Evolutionary conservation across 345 rosid genomes (phyloP), one percentile per base, ranked within the genome.

Genomic region (Conringia planisiliqua): DNA sequence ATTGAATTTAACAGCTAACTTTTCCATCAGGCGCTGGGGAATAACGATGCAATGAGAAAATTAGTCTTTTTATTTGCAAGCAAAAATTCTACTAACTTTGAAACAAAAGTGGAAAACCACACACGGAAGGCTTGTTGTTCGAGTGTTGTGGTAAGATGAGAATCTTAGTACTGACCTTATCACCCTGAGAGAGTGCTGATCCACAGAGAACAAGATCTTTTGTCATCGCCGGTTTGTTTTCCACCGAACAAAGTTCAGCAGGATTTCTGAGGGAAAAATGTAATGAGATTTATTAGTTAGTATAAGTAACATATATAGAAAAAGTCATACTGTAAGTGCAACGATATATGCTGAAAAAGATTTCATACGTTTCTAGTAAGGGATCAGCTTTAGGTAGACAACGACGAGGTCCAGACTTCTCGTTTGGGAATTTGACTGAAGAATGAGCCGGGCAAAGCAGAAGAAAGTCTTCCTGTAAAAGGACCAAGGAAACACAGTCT

Each of bases 381-480:
- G 77, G 42, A 8, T 66, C 68, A 16, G 73, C 42, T 65, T 14
- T 66, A 1, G 72, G 16, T 30, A 16, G 10, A 1, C 54, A 36
- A 57, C 11, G 14, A 1, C 38, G 52, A 68, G 44, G 64, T 36
- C 66, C 48, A 35, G 78, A 80, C 69, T 84, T 89, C 77, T 93
- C 97, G 33, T 29, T 78, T 70, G 96, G 96, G 72, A 89, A 86
- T 80, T 84, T 86, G 44, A 76, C 66, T 11, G 90, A 82, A 48
- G 88, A 70, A 83, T 93, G 98, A 38, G 67, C 51, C 26, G 98
- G 94, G 79, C 98, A 93, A 54, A 88, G 95, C 73, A 89, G 44
- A 72, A 91, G 88, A 81, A 66, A 91, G 39, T 85, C 73, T 13
- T 82, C 89, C 95, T 91, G 88, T 70, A 55, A n/a, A n/a, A 52